A percentile compares a stretch with the other conserved stretches of the same genome.
Conservation (phyloP, 169 alveolate genomes). For the Sarcocystis neurona region DNA sequence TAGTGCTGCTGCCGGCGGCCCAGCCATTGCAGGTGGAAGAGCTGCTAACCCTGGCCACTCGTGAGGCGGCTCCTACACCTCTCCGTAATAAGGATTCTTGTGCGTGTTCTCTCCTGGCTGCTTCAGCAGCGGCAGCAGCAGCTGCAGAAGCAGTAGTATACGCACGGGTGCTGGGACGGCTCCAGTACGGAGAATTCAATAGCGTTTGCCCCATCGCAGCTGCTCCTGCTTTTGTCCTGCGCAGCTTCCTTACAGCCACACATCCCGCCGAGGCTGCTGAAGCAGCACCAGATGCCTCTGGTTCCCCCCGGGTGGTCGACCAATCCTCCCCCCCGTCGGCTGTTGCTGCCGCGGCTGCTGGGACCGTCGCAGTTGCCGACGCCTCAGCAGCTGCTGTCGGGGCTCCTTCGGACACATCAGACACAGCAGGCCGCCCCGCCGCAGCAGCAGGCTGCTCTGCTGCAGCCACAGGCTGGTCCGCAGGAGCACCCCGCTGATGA, state of each 20-base stretch:
- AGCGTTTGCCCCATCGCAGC: too few species aligned
- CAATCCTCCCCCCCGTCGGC: background rate
- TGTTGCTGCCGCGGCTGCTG: background rate
- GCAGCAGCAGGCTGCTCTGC: background rate
- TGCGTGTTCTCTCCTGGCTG: too few species aligned
- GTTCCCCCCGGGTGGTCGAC: background rate
- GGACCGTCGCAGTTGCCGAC: background rate
- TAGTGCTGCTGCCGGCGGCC: too few species aligned
- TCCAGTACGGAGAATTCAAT: conserved; percentile 43
- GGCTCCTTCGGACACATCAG: background rate
- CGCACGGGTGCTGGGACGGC: conserved; percentile 31
- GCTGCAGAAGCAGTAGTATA: too few species aligned
- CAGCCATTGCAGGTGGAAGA: too few species aligned
- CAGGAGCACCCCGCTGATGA: too few species aligned
- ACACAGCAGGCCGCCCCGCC: background rate
- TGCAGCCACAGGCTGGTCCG: background rate
- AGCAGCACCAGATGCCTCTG: background rate
- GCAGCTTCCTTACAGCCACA: background rate
- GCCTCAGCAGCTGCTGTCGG: background rate
- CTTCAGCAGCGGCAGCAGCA: too few species aligned
- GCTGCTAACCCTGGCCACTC: too few species aligned
- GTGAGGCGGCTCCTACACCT: too few species aligned
- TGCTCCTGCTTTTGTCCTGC: too few species aligned
- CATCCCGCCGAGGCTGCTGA: background rate
- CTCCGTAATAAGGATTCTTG: too few species aligned